These are phyloP conservation scores for Apiospora koreana DNA, from an alignment of 2,329 filamentous ascomycete genomes.

Conservation along the genomic window DNA sequence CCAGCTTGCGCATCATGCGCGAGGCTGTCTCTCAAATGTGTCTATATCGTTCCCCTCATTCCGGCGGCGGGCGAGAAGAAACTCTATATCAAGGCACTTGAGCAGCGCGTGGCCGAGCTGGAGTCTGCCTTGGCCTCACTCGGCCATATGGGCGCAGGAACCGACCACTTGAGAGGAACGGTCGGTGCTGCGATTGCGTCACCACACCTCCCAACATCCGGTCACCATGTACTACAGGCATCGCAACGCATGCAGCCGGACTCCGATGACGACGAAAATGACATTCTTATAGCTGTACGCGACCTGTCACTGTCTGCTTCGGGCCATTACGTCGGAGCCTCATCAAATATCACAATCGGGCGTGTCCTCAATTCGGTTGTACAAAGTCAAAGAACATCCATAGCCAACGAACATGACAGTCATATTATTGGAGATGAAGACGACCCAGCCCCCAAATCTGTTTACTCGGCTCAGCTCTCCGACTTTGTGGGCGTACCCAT, in stretches of 20 bases:
- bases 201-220: slow-evolving; percentile 16
- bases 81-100: slow-evolving; percentile 30
- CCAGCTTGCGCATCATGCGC: slow-evolving; percentile 31
- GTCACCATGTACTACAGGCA: slow-evolving; percentile 16
- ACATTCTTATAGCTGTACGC: slow-evolving; percentile 29
- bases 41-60: slow-evolving; percentile 33
- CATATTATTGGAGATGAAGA: slow-evolving; percentile 19
- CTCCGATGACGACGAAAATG: slow-evolving; percentile 29
- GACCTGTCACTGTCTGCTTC: slow-evolving; percentile 32
- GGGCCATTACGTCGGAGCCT: slow-evolving; percentile 30
- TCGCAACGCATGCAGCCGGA: slow-evolving; percentile 15
- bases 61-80: slow-evolving; percentile 33
- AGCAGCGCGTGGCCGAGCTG: slow-evolving; percentile 30
- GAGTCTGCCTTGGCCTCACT: slow-evolving; percentile 27
- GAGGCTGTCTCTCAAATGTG: slow-evolving; percentile 30
- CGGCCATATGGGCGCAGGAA: slow-evolving; percentile 23
- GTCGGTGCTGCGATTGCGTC: slow-evolving; percentile 18
- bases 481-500: slow-evolving; percentile 29
- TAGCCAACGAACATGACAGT: slow-evolving; percentile 9
- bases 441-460: slow-evolving; percentile 31
- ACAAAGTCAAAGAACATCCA: slow-evolving; percentile 25
- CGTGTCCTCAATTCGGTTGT: slow-evolving; percentile 32
- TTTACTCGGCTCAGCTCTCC: slow-evolving; percentile 24
- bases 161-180: slow-evolving; percentile 24
- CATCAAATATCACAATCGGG: slow-evolving; percentile 33